Base-by-base conservation (phyloP, 768 basidiomycete species). In the Mrakia gelida region DNA sequence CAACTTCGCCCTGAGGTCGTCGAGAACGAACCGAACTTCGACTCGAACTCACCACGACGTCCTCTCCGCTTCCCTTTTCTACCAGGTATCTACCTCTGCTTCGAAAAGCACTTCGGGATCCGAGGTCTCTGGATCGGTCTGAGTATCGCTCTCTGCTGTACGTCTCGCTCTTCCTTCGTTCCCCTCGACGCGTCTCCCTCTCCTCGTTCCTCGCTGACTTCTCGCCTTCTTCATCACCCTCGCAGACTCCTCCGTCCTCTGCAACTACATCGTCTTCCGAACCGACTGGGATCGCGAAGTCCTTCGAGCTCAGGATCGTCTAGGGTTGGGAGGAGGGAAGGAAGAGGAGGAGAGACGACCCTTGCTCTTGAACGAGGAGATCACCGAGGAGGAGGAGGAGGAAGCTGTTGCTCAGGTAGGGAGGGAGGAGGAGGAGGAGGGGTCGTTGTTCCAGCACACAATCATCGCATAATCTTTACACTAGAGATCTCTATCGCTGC, bases 61-160 rank as follows among this genome's bases (percentile, higher is more conserved):
- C n/a, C n/a, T n/a, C n/a, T n/a, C n/a, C n/a, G n/a, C n/a, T n/a
- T n/a, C n/a, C 52, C 26, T 21, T 18, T 13, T 45, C 45, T 21
- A 2, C 49, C 49, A 65, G 95, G 92, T 21, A 84, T 94, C 72
- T 92, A 88, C 84, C 89, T 95, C 6, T 87, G 92, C 3, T 94
- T 95, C 86, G 86, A 85, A 72, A 83, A 82, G 16, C 83, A 86
- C 54, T 86, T 88, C 83, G 89, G 86, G 0, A 86, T 97, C 18
- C 85, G 86, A 28, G 95, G 95, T 0, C 87, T 97, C 23, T 97
- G 94, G 95, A 86, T 91, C 59, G 94, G 94, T 21, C 85, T 95
- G 15, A 59, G 63, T 9, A 38, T 78, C 54, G 77, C 77, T 49
- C 34, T 78, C 23, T 59, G 56, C 21, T 77, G 68, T 59, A 16